A percentile compares a stretch with the other conserved stretches of the same genome.
Evolutionary conservation across 495 filamentous ascomycete genomes (phyloP).

Genomic region (Neurospora tetrasperma): DNA sequence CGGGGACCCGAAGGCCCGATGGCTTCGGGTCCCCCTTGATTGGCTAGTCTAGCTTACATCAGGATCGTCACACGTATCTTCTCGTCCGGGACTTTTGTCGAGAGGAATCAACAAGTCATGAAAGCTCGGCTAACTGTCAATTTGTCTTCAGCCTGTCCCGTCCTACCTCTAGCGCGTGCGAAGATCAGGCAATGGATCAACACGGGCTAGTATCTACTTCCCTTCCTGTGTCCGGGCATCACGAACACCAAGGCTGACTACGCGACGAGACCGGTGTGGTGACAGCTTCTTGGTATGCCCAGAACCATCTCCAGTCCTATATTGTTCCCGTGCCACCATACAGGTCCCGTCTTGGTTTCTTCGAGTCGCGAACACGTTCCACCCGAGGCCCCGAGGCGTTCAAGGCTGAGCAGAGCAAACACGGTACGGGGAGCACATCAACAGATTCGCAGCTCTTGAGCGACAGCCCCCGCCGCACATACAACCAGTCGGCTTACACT

Average conservation of each 20-base stretch:
- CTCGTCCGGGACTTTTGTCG: not conserved
- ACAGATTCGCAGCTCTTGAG: not conserved
- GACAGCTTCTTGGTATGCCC: not conserved
- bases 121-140: not conserved
- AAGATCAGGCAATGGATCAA: not conserved
- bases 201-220: not conserved
- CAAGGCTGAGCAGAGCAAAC: not conserved
- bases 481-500: not conserved
- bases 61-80: not conserved
- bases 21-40: too few relatives aligned
- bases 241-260: not conserved
- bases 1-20: too few relatives aligned
- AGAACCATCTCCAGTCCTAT: not conserved
- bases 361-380: not conserved
- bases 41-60: too few relatives aligned
- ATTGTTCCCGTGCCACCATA: not conserved
- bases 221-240: not conserved
- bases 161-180: not conserved
- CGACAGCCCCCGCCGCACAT: not conserved
- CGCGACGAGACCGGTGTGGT: not conserved
- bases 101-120: not conserved
- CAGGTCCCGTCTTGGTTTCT: not conserved
- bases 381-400: not conserved
- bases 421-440: not conserved
- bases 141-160: not conserved